Percentiles rank a stretch among this genome's conserved stretches.
These are phyloP conservation scores for sweet orange (Citrus sinensis) DNA, from an alignment of 345 rosid genomes.

Conservation along the genomic window DVS_A1.0 CM039167.1:6184001-6184500, in stretches of 20 bases:
- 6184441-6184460: not conserved
- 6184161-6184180: not conserved
- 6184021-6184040: not conserved
- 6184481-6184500: too few relatives aligned
- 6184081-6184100: not conserved
- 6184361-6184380: not conserved
- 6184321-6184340: not conserved
- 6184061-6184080: not conserved
- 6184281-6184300: not conserved
- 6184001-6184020: not conserved
- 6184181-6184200: not conserved
- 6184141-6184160: not conserved
- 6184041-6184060: not conserved
- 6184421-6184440: not conserved
- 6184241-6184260: not conserved
- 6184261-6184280: not conserved
- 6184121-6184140: not conserved
- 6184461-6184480: not conserved
- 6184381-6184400: not conserved
- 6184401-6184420: not conserved
- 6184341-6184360: not conserved
- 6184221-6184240: not conserved
- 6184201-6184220: not conserved
- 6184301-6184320: not conserved
- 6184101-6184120: not conserved